Evolutionary conservation across 495 filamentous ascomycete genomes (phyloP), one percentile per base, ranked within the genome.

Genomic region (Penicillium pulvis): DNA sequence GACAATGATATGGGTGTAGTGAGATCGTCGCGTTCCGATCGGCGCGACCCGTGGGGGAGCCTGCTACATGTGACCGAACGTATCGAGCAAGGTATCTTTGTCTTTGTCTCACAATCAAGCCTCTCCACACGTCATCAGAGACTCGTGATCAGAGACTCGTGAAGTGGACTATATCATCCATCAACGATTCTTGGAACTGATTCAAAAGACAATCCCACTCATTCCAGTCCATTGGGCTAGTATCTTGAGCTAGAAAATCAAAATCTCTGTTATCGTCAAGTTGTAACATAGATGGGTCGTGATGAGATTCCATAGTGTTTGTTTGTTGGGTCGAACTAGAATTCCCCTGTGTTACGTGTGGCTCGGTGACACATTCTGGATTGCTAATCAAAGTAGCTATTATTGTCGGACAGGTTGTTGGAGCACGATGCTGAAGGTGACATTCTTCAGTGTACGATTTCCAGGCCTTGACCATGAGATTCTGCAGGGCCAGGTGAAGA

Each of bases 391-490:
- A 45, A 0, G 45, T 51, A 2, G 41, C 35, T 6, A 73, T 56
- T 12, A 70, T 63, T 10, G 59, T 50, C 4, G 71, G 71, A 64
- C 71, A 70, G 10, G 69, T 49, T 2, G 66, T 50, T 20, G 70
- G 55, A n/a, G 57, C 53, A 3, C 57, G 53, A 10, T 61, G 56
- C 41, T 60, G 43, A 28, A 43, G 51, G 33, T 61, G 60, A 53
- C 71, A 71, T 36, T 73, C 72, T 5, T 59, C 64, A 10, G 59
- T 55, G 58, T 72, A 68, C 0, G 59, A 62, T 39, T 57, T 66
- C 73, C 75, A 79, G 9, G 76, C 65, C 56, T 74, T 74, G 31
- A 74, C 41, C 20, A 75, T 72, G 30, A 80, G 53, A 28, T 68
- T 64, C 39, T 69, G 70, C 30, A 76, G 53, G 6, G 75, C 75